Evolutionary conservation across 345 rosid species (phyloP), one percentile per base, ranked within the genome.

Genomic region (Rhodamnia argentea): DNA sequence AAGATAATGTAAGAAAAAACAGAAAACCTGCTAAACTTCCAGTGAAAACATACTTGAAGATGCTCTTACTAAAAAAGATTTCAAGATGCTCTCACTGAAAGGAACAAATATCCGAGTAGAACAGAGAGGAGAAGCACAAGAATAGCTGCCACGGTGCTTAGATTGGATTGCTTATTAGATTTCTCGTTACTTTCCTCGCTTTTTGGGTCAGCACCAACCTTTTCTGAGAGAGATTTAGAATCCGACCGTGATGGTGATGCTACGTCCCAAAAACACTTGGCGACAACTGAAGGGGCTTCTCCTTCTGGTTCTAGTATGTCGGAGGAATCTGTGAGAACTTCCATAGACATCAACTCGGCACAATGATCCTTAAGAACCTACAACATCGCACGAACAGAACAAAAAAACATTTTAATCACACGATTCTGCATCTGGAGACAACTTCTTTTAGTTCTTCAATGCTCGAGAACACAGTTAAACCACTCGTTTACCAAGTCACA

Each of bases 351-450:
- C 88, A 96, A 81, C 92, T 96, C 98, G 22, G 91, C 89, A 81
- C 97, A 97, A 86, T 93, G 99, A 84, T 96, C 98, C 88, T 94
- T 95, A 86, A 96, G 58, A 58, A 94, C 95, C 99, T 97, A 87
- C 29, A 10, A 82, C 47, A 59, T 47, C 59, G 26, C 26, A 83
- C 52, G 62, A 85, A n/a, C 62, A 84, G 32, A 6, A 37, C 4
- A 23, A 3, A 83, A 37, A 83, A 37, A n/a, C 52, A 64, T 32
- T 32, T 70, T 37, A 74, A 86, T 40, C 62, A 75, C 0, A 52
- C 26, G 9, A 37, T 23, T 70, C 47, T 70, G 78, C 20, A 70
- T 70, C 26, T 70, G 78, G 13, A 37, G 78, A 70, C 47, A 1
- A 56, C 11, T 32, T 32, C 76, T 64, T 70, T 32, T 37, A 40